phyloP scores from a whole-genome alignment of 352 stramenopile species.

The Phytophthora quininea region DNA sequence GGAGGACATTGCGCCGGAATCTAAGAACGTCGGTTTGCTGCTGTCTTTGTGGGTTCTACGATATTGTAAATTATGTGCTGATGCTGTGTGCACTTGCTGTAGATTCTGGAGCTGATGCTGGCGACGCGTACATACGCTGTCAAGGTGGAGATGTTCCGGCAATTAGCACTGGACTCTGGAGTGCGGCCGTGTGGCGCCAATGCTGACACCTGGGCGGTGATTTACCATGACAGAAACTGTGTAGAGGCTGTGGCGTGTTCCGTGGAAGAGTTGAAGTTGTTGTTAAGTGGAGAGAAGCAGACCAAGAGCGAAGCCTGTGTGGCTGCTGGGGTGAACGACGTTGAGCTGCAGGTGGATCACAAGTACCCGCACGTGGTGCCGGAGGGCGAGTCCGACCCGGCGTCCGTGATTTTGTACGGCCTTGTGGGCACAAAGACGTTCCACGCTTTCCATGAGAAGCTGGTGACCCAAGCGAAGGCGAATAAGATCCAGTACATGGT shows the following conservation, averaged over 20 bases:
- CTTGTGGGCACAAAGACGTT: conserved; percentile 72
- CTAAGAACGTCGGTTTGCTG: conserved; percentile 55
- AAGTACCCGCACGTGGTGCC: conserved; percentile 58
- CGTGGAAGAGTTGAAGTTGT: conserved; percentile 47
- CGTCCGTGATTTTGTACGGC: conserved; percentile 87
- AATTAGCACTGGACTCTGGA: conserved; percentile 77
- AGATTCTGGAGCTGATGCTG: conserved; percentile 84
- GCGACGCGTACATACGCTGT: conserved; percentile 79
- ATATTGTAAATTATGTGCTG: conserved; percentile 6
- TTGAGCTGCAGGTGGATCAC: conserved; percentile 74
- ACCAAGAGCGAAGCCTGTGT: conserved; percentile 44
- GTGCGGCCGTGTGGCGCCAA: conserved; percentile 57
- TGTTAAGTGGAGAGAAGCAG: conserved; percentile 32
- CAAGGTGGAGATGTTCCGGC: conserved; percentile 85
- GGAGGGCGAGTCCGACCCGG: conserved; percentile 10
- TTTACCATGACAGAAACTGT: conserved; percentile 73
- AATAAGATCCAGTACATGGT: conserved; percentile 84
- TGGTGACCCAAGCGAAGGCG: conserved; percentile 61
- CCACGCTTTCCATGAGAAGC: conserved; percentile 67
- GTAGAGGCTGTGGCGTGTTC: conserved; percentile 72
- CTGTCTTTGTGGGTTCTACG: conserved; percentile 8
- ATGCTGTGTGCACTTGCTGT: conserved; percentile 19
- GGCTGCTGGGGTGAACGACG: conserved; percentile 68
- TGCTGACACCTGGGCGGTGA: conserved; percentile 68
- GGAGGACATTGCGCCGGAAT: conserved; percentile 60